Evolutionary conservation across 2,329 filamentous ascomycete genomes (phyloP).

Genomic region (Biscogniauxia marginata): DNA sequence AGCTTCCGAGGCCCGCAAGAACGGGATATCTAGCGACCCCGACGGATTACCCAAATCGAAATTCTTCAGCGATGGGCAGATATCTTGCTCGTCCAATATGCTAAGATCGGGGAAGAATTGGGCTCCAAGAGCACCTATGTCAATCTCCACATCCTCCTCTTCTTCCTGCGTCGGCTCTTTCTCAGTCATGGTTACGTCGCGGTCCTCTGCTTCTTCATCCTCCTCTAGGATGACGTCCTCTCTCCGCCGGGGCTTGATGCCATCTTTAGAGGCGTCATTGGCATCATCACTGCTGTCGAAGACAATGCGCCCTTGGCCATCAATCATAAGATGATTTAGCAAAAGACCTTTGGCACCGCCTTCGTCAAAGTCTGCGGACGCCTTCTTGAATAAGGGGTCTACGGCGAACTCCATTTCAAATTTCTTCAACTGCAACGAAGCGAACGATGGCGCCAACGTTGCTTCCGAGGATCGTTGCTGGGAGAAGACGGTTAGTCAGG

Average conservation of each 20-base stretch:
- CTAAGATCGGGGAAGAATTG: conserved; percentile 85
- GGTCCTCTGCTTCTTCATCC: conserved; percentile 38
- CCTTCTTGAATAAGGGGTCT: conserved; percentile 98
- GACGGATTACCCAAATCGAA: conserved; percentile 88
- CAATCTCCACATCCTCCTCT: conserved; percentile 69
- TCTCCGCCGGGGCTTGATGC: conserved; percentile 38
- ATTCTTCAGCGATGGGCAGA: conserved; percentile 91
- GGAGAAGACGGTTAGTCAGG: conserved; percentile 30
- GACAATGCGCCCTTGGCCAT: conserved; percentile 86
- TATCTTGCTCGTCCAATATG: conserved; percentile 78
- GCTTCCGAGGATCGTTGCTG: conserved; percentile 80
- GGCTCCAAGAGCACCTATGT: conserved; percentile 69
- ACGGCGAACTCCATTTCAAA: conserved; percentile 96
- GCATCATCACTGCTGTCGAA: conserved; percentile 96
- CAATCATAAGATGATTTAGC: conserved; percentile 95
- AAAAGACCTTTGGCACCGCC: conserved; percentile 93
- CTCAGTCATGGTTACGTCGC: conserved; percentile 37
- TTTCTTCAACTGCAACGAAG: conserved; percentile 89
- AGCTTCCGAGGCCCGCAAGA: conserved; percentile 85
- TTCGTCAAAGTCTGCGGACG: conserved; percentile 96
- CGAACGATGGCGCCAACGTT: conserved; percentile 87
- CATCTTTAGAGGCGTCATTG: conserved; percentile 47
- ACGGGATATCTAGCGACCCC: conserved; percentile 84
- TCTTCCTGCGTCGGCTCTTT: conserved; percentile 44
- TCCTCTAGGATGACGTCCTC: conserved; percentile 38